A percentile compares a stretch with the other conserved stretches of the same genome.
phyloP scores from a whole-genome alignment of 192 early-diverging fungal species.

The Podila minutissima region DNA sequence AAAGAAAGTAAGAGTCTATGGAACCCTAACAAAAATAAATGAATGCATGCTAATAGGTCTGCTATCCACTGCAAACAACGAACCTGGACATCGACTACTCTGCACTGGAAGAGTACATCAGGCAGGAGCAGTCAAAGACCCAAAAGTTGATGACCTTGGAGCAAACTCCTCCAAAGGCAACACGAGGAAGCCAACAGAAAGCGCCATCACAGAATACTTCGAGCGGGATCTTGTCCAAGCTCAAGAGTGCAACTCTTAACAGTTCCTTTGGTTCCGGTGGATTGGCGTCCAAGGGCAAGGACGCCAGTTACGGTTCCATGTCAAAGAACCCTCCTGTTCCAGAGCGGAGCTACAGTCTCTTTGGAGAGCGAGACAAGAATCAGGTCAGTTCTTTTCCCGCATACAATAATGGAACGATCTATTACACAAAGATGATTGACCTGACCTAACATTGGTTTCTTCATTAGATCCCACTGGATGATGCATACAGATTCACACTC shows the following conservation, averaged over 20 bases:
- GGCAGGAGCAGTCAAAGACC: constrained; percentile 43
- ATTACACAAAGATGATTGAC: neutral
- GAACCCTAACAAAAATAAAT: too few relatives aligned
- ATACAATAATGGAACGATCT: neutral
- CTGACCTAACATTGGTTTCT: neutral
- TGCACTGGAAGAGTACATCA: constrained; percentile 46
- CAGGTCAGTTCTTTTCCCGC: constrained; percentile 15
- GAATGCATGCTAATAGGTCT: constrained; percentile 18
- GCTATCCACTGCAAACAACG: constrained; percentile 27
- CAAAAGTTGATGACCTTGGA: constrained; percentile 26
- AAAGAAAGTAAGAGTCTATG: too few relatives aligned
- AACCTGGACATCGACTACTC: constrained; percentile 36
- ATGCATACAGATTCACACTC: constrained; percentile 68
- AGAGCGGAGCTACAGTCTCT: constrained; percentile 48
- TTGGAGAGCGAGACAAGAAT: constrained; percentile 46
- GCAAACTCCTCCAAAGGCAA: neutral
- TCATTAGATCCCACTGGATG: constrained; percentile 40
- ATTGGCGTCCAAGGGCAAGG: constrained; percentile 18
- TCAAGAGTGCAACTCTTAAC: constrained; percentile 11
- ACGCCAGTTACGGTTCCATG: constrained; percentile 27
- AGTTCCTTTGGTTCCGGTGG: constrained; percentile 18
- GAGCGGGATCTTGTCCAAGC: constrained; percentile 29
- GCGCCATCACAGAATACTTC: constrained; percentile 4
- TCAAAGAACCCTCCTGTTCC: constrained; percentile 7
- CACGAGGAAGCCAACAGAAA: neutral